These are phyloP conservation scores for Sporopachydermia quercuum DNA, from an alignment of 805 yeast genomes.

Conservation along the genomic window DNA sequence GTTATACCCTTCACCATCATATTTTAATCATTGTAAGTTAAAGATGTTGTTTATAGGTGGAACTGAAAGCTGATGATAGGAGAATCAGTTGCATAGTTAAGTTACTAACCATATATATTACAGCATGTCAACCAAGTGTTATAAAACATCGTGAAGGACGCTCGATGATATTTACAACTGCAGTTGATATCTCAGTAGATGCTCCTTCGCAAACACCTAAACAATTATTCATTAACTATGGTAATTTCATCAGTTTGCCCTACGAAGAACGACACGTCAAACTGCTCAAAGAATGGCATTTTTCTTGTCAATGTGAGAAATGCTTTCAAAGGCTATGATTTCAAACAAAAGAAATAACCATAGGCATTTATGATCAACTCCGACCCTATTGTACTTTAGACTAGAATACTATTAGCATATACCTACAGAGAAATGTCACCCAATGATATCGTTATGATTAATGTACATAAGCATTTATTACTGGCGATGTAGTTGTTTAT, in stretches of 20 bases:
- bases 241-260: conserved; percentile 29
- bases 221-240: conserved; percentile 47
- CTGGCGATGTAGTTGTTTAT: too few species aligned
- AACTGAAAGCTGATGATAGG: conserved; percentile 1
- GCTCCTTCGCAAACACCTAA: conserved; percentile 13
- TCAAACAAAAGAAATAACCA: too few species aligned
- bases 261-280: conserved; percentile 26
- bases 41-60: not conserved
- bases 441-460: too few species aligned
- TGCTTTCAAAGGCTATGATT: too few species aligned
- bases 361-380: too few species aligned
- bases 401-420: too few species aligned
- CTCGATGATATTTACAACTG: conserved; percentile 28
- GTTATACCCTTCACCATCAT: conserved; percentile 48
- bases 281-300: conserved; percentile 42
- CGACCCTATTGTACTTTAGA: too few species aligned
- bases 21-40: conserved; percentile 39
- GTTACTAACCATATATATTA: not conserved
- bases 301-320: conserved; percentile 35
- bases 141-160: conserved; percentile 27
- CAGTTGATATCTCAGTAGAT: conserved; percentile 23
- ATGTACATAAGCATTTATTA: too few species aligned
- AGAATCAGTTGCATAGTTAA: not conserved
- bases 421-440: too few species aligned
- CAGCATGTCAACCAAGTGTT: conserved; percentile 40